Evolutionary conservation across 352 stramenopile genomes (phyloP).

Genomic region (Pythium brachiatum): DNA sequence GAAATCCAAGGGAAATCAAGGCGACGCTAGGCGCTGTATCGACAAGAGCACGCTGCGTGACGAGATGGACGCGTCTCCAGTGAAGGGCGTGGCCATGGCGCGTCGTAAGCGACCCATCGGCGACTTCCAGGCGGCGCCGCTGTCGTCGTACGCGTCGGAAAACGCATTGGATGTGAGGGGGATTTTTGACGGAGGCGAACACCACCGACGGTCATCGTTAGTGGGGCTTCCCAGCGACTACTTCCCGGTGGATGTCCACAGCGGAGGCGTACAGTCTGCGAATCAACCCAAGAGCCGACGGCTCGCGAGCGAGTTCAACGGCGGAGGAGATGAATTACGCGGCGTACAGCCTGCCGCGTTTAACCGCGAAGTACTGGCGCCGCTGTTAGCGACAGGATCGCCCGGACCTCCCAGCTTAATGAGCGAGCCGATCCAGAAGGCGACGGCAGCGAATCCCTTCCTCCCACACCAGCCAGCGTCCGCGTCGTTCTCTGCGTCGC

Average conservation of each 20-base stretch:
- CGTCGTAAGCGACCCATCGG: constrained; percentile 40
- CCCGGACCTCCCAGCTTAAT: constrained; percentile 9
- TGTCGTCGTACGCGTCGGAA: background rate
- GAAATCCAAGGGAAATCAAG: background rate
- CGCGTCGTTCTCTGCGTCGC: constrained; percentile 20
- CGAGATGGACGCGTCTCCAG: constrained; percentile 26
- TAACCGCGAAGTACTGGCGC: constrained; percentile 11
- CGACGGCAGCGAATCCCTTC: constrained; percentile 8
- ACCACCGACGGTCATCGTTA: constrained; percentile 16
- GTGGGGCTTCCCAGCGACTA: constrained; percentile 12
- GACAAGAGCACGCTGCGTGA: background rate
- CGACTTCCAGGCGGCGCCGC: constrained; percentile 20
- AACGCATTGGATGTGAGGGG: constrained; percentile 11
- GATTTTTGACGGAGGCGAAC: background rate
- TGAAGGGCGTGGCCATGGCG: background rate
- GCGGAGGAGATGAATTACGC: constrained; percentile 11
- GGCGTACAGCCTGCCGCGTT: background rate
- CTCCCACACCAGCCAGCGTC: background rate
- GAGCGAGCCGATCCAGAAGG: constrained; percentile 21
- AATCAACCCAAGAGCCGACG: constrained; percentile 27
- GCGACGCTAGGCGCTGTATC: background rate
- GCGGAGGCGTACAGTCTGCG: constrained; percentile 14
- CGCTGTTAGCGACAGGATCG: constrained; percentile 2
- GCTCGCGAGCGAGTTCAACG: constrained; percentile 11
- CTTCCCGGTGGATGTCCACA: constrained; percentile 23